A percentile compares a stretch with the other conserved stretches of the same genome.
phyloP scores from a whole-genome alignment of 441 rosid species.

The Erysimum pusillum region DNA sequence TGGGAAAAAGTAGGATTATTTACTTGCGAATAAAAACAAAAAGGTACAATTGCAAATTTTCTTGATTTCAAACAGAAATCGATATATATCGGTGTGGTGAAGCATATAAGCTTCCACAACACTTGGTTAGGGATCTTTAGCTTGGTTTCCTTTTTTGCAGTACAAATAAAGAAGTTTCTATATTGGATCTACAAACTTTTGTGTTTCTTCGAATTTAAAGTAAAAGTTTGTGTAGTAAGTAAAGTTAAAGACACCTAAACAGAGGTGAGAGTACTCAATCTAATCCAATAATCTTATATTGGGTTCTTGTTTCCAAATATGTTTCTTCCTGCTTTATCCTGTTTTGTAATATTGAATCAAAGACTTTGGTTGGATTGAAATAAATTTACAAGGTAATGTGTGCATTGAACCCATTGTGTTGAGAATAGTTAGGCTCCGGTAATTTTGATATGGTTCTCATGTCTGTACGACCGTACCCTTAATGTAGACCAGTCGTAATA shows the following conservation, averaged over 20 bases:
- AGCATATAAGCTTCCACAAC: conserved; percentile 29
- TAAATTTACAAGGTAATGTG: neutral
- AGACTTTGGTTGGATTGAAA: neutral
- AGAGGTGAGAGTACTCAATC: conserved; percentile 24
- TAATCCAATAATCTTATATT: conserved; percentile 16
- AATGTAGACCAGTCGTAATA: neutral
- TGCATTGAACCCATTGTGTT: neutral
- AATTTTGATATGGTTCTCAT: neutral
- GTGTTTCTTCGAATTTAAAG: conserved; percentile 25
- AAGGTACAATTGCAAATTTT: conserved; percentile 39
- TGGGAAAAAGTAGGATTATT: conserved; percentile 54
- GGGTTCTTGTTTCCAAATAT: conserved; percentile 18
- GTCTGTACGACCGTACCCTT: neutral
- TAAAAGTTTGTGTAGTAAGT: conserved; percentile 28
- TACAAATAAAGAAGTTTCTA: conserved; percentile 33
- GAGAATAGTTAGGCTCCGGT: neutral
- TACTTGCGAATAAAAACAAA: neutral
- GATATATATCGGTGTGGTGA: conserved; percentile 18
- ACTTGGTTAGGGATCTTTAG: conserved; percentile 35
- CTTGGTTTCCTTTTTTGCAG: conserved; percentile 27
- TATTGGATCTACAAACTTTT: conserved; percentile 18
- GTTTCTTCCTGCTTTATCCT: conserved; percentile 15
- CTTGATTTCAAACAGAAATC: conserved; percentile 11
- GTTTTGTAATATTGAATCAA: neutral
- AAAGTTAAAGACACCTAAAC: conserved; percentile 31